Conservation (phyloP, 1,139 yeast species). For the Cylindricascospora bacillispora region DNA sequence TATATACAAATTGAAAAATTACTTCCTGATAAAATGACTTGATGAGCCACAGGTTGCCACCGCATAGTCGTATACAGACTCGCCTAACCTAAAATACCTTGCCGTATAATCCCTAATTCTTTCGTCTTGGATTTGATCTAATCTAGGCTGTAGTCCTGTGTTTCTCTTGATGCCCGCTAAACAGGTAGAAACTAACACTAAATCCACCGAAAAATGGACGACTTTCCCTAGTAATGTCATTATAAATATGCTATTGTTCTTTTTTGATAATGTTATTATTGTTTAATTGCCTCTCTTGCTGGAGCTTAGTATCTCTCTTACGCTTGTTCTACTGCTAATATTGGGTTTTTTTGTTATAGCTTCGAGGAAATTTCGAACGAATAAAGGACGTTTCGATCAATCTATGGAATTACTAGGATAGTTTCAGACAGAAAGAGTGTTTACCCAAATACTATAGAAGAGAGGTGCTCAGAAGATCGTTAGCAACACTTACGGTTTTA, state of each 20-base stretch:
- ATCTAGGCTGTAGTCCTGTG: constrained; percentile 58
- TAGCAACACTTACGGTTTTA: too few relatives aligned
- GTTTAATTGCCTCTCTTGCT: too few relatives aligned
- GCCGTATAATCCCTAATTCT: constrained; percentile 47
- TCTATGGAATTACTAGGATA: too few relatives aligned
- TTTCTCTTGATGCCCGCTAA: constrained; percentile 83
- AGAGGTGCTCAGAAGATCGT: too few relatives aligned
- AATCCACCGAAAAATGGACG: constrained; percentile 59
- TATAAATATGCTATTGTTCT: too few relatives aligned
- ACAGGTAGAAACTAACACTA: constrained; percentile 66
- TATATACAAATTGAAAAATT: too few relatives aligned
- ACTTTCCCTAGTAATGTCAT: constrained; percentile 40
- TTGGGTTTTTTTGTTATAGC: background rate
- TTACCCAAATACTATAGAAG: too few relatives aligned
- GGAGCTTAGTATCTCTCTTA: too few relatives aligned
- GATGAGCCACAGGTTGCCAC: constrained; percentile 64
- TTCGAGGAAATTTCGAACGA: too few relatives aligned
- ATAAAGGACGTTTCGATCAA: too few relatives aligned
- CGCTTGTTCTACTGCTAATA: background rate
- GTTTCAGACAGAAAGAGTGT: too few relatives aligned
- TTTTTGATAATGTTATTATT: too few relatives aligned
- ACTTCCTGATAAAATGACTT: constrained; percentile 50
- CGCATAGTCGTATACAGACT: constrained; percentile 60
- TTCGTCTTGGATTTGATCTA: constrained; percentile 29
- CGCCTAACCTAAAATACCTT: constrained; percentile 77